Percentiles rank a stretch among this genome's conserved stretches.
Evolutionary conservation across 148 eudicot genomes (phyloP).

Genomic region (Dianthus caryophyllus): DNA sequence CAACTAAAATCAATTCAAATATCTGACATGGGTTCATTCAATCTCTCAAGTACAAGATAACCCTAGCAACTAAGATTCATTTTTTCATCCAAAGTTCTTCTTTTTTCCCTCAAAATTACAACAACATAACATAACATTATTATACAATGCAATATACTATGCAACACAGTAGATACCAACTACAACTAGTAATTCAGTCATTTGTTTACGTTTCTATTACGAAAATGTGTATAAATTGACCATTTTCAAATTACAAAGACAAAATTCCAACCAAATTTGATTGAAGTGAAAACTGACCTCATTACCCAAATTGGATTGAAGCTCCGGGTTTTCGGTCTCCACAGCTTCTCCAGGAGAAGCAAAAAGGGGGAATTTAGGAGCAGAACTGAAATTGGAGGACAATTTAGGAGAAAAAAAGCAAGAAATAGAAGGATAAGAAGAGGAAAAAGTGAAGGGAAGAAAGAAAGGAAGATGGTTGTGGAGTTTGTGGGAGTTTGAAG

Average conservation of each 20-base stretch:
- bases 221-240: too few relatives aligned
- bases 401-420: conserved; percentile 15
- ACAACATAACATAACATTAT: not conserved
- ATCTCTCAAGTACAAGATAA: not conserved
- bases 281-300: too few relatives aligned
- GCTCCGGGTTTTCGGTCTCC: conserved; percentile 20
- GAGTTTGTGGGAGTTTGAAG: conserved; percentile 9
- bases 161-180: too few relatives aligned
- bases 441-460: conserved; percentile 14
- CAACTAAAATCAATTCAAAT: too few relatives aligned
- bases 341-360: conserved; percentile 33
- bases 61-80: not conserved
- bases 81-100: not conserved
- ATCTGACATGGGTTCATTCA: not conserved
- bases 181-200: too few relatives aligned
- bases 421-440: not conserved
- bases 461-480: conserved; percentile 11
- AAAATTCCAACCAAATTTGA: too few relatives aligned
- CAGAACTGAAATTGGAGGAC: not conserved
- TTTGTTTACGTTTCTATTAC: too few relatives aligned
- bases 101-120: not conserved
- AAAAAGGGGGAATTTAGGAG: conserved; percentile 3
- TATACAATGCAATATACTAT: too few relatives aligned
- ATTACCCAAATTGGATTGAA: too few relatives aligned
- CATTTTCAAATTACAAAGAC: too few relatives aligned